Evolutionary conservation across 371 early-diverging fungal genomes (phyloP).

Genomic region (Encephalitozoon cuniculi): DNA sequence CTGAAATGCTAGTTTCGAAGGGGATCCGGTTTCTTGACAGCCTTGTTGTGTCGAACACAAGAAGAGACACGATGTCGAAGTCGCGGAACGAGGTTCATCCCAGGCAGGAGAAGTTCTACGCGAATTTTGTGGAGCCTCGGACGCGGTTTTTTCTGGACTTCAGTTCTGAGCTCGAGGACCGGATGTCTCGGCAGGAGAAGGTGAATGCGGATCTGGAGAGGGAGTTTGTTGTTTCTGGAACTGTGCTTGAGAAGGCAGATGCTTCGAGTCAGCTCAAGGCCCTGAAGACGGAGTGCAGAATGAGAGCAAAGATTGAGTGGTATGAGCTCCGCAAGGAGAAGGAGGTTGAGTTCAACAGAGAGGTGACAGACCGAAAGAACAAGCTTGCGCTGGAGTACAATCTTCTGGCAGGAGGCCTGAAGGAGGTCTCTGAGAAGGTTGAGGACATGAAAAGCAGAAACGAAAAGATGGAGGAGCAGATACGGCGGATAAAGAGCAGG

Average conservation of each 20-base stretch:
- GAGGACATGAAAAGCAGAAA: neutral
- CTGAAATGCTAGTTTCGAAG: constrained; percentile 29
- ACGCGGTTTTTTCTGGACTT: constrained; percentile 42
- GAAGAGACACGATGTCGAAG: constrained; percentile 47
- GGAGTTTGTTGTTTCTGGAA: constrained; percentile 6
- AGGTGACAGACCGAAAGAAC: constrained; percentile 21
- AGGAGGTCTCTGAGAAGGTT: neutral
- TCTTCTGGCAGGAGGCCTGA: neutral
- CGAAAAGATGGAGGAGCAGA: neutral
- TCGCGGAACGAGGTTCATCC: constrained; percentile 41
- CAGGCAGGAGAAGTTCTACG: constrained; percentile 7
- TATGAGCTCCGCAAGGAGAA: constrained; percentile 44
- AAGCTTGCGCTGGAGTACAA: constrained; percentile 12
- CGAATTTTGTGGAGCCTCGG: constrained; percentile 22
- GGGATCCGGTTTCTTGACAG: constrained; percentile 53
- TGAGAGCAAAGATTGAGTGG: constrained; percentile 49
- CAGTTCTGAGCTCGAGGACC: constrained; percentile 7
- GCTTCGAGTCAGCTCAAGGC: constrained; percentile 5
- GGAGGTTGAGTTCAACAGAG: constrained; percentile 50
- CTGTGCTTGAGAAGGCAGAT: constrained; percentile 20
- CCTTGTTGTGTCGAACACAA: neutral
- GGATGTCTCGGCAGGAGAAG: constrained; percentile 36
- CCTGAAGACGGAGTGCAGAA: constrained; percentile 45
- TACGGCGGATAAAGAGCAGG: neutral
- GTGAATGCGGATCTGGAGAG: constrained; percentile 16